These are phyloP conservation scores for Choiromyces venosus DNA, from an alignment of 495 filamentous ascomycete species.

Conservation along the genomic window DNA sequence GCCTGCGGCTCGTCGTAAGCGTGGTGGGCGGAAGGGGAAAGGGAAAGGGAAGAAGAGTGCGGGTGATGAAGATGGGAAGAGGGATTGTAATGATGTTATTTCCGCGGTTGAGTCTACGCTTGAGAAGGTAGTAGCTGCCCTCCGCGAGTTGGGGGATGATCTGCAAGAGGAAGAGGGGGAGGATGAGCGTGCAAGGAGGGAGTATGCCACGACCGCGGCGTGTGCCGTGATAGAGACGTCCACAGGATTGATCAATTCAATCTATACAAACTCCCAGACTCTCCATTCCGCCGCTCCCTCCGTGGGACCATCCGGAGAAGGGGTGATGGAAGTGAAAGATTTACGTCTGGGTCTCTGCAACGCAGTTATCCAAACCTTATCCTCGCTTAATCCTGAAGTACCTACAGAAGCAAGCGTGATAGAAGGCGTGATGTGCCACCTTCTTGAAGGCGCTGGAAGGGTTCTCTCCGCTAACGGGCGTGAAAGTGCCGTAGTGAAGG, in stretches of 20 bases:
- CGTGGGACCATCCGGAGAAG: neutral
- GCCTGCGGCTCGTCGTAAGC: neutral
- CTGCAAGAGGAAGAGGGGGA: neutral
- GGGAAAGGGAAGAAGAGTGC: neutral
- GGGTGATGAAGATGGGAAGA: neutral
- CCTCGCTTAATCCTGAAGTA: neutral
- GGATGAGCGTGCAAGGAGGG: neutral
- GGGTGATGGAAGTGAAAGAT: slow-evolving; percentile 2
- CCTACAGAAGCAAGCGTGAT: slow-evolving; percentile 27
- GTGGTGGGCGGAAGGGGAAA: neutral
- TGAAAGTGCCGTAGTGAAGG: slow-evolving; percentile 7
- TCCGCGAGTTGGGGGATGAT: neutral
- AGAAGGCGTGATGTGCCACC: slow-evolving; percentile 19
- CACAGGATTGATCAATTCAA: slow-evolving; percentile 10
- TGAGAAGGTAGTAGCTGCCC: slow-evolving; percentile 11
- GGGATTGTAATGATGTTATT: neutral
- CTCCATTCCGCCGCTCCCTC: slow-evolving; percentile 13
- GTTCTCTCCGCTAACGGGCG: slow-evolving; percentile 10
- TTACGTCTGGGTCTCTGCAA: slow-evolving; percentile 26
- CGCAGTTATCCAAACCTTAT: slow-evolving; percentile 18
- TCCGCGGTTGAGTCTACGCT: neutral
- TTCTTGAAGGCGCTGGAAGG: slow-evolving; percentile 15
- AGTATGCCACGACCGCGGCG: slow-evolving; percentile 16
- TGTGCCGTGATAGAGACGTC: slow-evolving; percentile 20
- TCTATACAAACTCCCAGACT: slow-evolving; percentile 15